These are phyloP conservation scores for Penicillium dipodomyicola DNA, from an alignment of 495 filamentous ascomycete species.

Conservation along the genomic window DNA sequence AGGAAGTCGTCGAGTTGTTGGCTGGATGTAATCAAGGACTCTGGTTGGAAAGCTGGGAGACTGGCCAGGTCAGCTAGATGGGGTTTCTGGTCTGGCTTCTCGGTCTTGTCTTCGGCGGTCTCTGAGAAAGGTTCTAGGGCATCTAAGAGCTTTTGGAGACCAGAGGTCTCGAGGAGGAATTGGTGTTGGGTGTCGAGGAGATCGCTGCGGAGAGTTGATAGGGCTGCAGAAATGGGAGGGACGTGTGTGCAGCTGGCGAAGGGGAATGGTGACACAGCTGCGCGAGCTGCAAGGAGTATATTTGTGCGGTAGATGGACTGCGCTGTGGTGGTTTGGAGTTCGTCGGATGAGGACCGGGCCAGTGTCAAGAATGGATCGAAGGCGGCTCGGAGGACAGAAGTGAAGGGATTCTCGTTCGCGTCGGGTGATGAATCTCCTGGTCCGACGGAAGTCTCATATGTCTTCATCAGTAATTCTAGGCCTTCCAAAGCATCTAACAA, in stretches of 20 bases:
- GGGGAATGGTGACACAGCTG: constrained; percentile 38
- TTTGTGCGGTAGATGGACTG: constrained; percentile 79
- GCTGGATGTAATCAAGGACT: constrained; percentile 60
- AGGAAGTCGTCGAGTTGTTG: constrained; percentile 88
- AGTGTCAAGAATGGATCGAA: constrained; percentile 81
- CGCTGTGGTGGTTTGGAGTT: constrained; percentile 53
- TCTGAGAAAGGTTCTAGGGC: constrained; percentile 54
- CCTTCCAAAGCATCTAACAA: constrained; percentile 75
- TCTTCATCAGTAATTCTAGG: constrained; percentile 72
- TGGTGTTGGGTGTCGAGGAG: constrained; percentile 46
- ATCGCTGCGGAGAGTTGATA: constrained; percentile 41
- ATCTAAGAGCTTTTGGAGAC: constrained; percentile 64
- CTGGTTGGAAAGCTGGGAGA: constrained; percentile 60
- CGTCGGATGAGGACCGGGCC: constrained; percentile 65
- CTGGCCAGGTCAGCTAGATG: constrained; percentile 52
- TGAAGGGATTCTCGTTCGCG: constrained; percentile 52
- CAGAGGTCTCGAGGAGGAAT: constrained; percentile 73
- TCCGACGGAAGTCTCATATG: constrained; percentile 76
- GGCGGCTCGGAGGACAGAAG: constrained; percentile 73
- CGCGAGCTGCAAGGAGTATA: constrained; percentile 60
- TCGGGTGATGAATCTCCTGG: constrained; percentile 50
- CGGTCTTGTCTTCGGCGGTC: constrained; percentile 8
- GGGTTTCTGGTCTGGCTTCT: constrained; percentile 35
- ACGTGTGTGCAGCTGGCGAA: constrained; percentile 47
- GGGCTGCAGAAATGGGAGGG: constrained; percentile 31